Conservation (phyloP, 176 grass and related monocot species). For the Chloris gayana region DNA sequence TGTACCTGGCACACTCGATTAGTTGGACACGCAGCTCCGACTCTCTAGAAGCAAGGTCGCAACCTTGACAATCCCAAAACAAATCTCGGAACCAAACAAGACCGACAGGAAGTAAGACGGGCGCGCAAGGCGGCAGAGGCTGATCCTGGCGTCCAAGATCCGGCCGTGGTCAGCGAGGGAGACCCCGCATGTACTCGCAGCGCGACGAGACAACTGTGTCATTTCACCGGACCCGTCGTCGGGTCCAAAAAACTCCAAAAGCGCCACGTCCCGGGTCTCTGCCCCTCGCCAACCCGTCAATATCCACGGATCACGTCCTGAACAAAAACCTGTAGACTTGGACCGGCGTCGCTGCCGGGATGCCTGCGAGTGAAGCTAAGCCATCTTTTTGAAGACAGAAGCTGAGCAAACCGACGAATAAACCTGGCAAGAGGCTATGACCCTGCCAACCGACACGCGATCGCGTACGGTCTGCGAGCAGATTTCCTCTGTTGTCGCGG, state of each 20-base stretch:
- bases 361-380: no score
- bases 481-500: no score
- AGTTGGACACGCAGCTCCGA: no score
- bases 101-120: slow-evolving; percentile 10
- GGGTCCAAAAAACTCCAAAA: not conserved
- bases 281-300: slow-evolving; percentile 17
- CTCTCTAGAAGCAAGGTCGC: no score
- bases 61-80: no score
- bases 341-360: no score
- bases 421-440: slow-evolving; percentile 15
- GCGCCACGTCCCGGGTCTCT: not conserved
- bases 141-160: no score
- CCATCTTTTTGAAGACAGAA: not conserved
- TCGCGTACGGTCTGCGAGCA: no score
- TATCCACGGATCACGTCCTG: not conserved
- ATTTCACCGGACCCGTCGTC: not conserved
- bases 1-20: no score
- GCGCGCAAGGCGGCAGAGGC: not conserved
- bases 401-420: not conserved
- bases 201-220: slow-evolving; percentile 8
- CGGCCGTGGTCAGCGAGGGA: not conserved
- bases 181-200: not conserved
- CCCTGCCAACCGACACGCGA: not conserved
- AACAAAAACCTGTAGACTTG: not conserved
- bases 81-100: not conserved